Percentiles rank a stretch among this genome's conserved stretches.
These are phyloP conservation scores for Pichia exigua DNA, from an alignment of 805 yeast species.

Conservation along the genomic window DNA sequence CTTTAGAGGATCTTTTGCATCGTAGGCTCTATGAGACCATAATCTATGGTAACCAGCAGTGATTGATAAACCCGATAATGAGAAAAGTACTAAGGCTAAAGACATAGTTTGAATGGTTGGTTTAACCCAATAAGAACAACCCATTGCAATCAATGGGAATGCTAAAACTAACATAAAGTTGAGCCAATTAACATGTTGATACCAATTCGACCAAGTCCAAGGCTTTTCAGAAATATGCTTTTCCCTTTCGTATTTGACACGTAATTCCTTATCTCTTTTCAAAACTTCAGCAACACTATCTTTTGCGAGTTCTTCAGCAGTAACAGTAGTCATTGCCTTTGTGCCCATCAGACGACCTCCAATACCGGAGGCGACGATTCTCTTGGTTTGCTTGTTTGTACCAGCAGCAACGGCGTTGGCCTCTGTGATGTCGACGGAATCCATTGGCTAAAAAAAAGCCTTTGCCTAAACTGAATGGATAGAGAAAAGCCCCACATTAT, in stretches of 20 bases:
- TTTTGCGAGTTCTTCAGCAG: constrained; percentile 53
- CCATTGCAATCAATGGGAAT: constrained; percentile 50
- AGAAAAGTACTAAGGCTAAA: constrained; percentile 45
- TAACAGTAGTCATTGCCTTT: constrained; percentile 57
- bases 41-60: constrained; percentile 82
- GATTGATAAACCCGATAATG: constrained; percentile 62
- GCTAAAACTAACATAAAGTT: constrained; percentile 57
- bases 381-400: constrained; percentile 56
- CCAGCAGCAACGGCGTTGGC: constrained; percentile 82
- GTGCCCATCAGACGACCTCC: constrained; percentile 81
- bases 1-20: constrained; percentile 52
- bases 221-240: constrained; percentile 71
- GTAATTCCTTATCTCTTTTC: constrained; percentile 37
- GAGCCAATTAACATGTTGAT: constrained; percentile 71
- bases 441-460: constrained; percentile 13
- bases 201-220: constrained; percentile 69
- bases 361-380: constrained; percentile 71
- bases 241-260: constrained; percentile 32
- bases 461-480: neutral
- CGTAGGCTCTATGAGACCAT: constrained; percentile 70
- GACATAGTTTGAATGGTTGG: constrained; percentile 40
- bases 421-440: constrained; percentile 50
- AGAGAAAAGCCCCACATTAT: neutral
- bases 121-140: constrained; percentile 37
- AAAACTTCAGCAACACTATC: constrained; percentile 43